Evolutionary conservation across 306 rosid species (phyloP), one percentile per base, ranked within the genome.

Genomic region (Mimosa bimucronata): DNA sequence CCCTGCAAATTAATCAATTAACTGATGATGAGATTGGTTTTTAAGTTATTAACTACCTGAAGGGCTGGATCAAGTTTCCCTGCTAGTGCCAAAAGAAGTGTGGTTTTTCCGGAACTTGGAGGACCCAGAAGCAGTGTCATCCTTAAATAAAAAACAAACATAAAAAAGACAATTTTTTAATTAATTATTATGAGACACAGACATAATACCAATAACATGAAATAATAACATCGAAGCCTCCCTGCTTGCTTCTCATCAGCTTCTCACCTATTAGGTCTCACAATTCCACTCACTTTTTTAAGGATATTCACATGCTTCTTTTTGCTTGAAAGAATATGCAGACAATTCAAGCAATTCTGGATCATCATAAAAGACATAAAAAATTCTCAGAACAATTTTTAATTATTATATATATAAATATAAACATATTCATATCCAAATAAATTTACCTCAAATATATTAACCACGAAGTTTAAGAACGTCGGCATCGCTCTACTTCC

Each of bases 111-210:
- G 23, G 97, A 86, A 66, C 97, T 85, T 45, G 97, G 98, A 79
- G 97, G 94, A 77, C 97, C 98, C 82, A 94, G 73, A 69, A 94
- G 92, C 52, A 94, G 80, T 52, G 97, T 91, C 93, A 93, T 87
- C 83, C 93, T 86, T 71, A 7, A 28, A 61, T 3, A 37, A 7
- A 65, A 64, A 29, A 23, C 6, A 29, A 64, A 64, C 23, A 52
- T 44, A 29, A 15, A 62, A 6, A 48, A 2, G 45, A 12, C 37
- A 61, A 8, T 44, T 44, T 52, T 9, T 52, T 19, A 46, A 16
- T 41, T 2, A 28, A 60, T 21, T 57, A 9, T 21, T 29, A 38
- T n/a, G 7, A 50, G 80, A 58, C 23, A 11, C 0, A 18, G 10
- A 37, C 30, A 71, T 10, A 46, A 46, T 13, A 41, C 3, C 14